Evolutionary conservation across 768 basidiomycete genomes (phyloP).

Genomic region (Pleurotus salmoneostramineus): DNA sequence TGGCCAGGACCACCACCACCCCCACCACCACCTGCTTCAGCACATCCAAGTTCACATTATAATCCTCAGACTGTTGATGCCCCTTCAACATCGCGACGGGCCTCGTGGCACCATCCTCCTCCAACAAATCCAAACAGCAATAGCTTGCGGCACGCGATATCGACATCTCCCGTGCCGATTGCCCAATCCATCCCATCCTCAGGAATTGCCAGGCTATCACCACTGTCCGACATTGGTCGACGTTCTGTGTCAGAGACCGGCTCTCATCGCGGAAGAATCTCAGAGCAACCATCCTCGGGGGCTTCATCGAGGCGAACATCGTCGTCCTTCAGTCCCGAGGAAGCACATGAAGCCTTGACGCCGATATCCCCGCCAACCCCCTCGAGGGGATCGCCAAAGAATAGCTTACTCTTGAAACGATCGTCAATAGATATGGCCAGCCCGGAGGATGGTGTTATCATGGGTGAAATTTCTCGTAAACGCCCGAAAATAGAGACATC

Average conservation of each 20-base stretch:
- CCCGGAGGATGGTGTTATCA: background rate
- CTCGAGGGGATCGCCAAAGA: background rate
- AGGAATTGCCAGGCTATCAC: background rate
- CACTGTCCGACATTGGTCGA: background rate
- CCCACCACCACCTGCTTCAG: background rate
- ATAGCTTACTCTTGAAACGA: slow-evolving; percentile 1
- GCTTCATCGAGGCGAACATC: background rate
- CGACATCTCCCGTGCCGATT: background rate
- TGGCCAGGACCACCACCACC: background rate
- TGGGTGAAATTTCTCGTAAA: slow-evolving; percentile 3
- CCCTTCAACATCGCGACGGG: background rate
- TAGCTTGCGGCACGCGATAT: slow-evolving; percentile 3
- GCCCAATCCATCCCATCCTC: background rate
- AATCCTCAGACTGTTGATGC: background rate
- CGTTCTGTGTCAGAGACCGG: background rate
- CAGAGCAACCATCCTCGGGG: background rate
- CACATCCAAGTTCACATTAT: background rate
- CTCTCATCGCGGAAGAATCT: background rate
- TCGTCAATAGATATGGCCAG: slow-evolving; percentile 2
- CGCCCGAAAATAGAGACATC: background rate
- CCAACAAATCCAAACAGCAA: background rate
- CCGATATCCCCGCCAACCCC: background rate
- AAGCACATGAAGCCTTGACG: slow-evolving; percentile 2
- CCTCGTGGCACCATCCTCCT: background rate
- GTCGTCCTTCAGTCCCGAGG: slow-evolving; percentile 1